Conservation (phyloP, 2,329 filamentous ascomycete species). For the Ophiostoma pallidulum region DNA sequence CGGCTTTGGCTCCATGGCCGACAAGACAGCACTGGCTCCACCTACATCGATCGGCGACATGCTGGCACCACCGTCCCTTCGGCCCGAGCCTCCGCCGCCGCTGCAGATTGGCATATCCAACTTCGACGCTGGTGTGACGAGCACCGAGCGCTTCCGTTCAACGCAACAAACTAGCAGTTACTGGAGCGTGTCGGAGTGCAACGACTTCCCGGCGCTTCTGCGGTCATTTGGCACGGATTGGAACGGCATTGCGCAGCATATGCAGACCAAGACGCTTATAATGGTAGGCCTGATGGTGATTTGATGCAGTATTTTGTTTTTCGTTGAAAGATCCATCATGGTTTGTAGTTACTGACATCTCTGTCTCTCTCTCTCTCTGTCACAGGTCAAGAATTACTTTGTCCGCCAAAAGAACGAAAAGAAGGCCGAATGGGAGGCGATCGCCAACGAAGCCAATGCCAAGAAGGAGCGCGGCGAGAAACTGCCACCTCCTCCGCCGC, state of each 20-base stretch:
- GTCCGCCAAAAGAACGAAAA: constrained; percentile 47
- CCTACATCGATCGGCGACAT: constrained; percentile 39
- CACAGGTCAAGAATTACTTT: constrained; percentile 60
- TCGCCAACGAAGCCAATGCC: constrained; percentile 51
- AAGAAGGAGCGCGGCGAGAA: constrained; percentile 48
- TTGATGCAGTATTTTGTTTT: no score
- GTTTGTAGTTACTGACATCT: background rate
- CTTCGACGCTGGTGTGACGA: constrained; percentile 38
- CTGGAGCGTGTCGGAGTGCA: constrained; percentile 76
- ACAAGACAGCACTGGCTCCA: constrained; percentile 15
- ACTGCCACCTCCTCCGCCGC: constrained; percentile 50
- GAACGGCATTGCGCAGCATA: constrained; percentile 62
- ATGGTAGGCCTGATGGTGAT: constrained; percentile 62
- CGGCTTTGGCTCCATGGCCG: constrained; percentile 1
- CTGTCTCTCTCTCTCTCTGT: constrained; percentile 5
- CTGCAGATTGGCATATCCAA: constrained; percentile 38
- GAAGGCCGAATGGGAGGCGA: constrained; percentile 49
- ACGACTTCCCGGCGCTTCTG: constrained; percentile 64
- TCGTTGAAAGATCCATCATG: background rate
- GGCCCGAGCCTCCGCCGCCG: constrained; percentile 43
- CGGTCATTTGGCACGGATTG: constrained; percentile 73
- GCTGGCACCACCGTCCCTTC: constrained; percentile 47
- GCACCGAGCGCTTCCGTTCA: constrained; percentile 35
- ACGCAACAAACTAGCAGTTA: constrained; percentile 64
- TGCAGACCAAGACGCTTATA: constrained; percentile 77